A percentile compares a stretch with the other conserved stretches of the same genome.
phyloP scores from a whole-genome alignment of 2,329 filamentous ascomycete species.

The Paraphoma sp. region DNA sequence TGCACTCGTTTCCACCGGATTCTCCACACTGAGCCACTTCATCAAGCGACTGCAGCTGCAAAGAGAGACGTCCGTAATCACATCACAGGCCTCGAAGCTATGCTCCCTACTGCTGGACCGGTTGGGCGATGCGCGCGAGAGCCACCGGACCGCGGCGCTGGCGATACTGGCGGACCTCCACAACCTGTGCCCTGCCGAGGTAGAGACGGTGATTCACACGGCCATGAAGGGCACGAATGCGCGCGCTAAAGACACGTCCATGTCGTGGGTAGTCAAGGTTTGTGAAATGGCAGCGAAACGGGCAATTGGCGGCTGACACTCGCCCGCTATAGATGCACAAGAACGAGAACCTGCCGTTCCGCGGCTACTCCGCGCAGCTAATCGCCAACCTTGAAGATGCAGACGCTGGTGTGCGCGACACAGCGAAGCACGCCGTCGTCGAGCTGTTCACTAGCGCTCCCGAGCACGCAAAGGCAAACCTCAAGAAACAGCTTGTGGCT shows the following conservation, averaged over 20 bases:
- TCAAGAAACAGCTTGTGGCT: conserved; percentile 84
- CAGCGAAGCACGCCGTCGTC: conserved; percentile 81
- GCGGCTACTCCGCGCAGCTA: conserved; percentile 79
- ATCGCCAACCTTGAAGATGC: conserved; percentile 91
- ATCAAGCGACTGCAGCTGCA: conserved; percentile 86
- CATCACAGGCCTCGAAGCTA: conserved; percentile 72
- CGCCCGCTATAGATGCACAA: conserved; percentile 71
- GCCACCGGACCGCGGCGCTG: conserved; percentile 75
- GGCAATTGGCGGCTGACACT: neutral
- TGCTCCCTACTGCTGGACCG: conserved; percentile 81
- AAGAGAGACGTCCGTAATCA: conserved; percentile 74
- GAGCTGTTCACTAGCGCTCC: conserved; percentile 78
- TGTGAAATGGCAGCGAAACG: conserved; percentile 8
- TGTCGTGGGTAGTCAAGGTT: conserved; percentile 85
- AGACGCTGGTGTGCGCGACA: conserved; percentile 84
- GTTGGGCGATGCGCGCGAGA: conserved; percentile 87
- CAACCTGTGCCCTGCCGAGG: conserved; percentile 70
- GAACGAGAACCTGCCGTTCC: conserved; percentile 80
- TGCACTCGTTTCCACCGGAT: conserved; percentile 77
- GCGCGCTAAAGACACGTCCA: conserved; percentile 81
- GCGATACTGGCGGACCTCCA: conserved; percentile 82
- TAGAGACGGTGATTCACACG: conserved; percentile 78
- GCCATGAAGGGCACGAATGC: conserved; percentile 82
- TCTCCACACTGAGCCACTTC: conserved; percentile 86
- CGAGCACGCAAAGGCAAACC: conserved; percentile 82